These are phyloP conservation scores for Pythium graminicola DNA, from an alignment of 352 stramenopile genomes.

Conservation along the genomic window DNA sequence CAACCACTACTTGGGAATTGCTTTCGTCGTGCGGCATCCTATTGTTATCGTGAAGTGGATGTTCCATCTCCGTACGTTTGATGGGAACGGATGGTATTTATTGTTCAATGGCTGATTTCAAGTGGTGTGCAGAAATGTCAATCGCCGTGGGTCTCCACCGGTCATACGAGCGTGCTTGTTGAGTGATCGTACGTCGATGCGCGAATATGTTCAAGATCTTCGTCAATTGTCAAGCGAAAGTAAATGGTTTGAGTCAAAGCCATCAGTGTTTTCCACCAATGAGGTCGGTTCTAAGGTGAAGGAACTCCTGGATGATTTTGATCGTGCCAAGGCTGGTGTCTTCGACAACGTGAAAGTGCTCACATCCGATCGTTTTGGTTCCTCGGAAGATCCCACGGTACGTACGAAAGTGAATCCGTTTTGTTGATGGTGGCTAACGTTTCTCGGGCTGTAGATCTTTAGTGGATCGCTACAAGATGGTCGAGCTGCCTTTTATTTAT, in stretches of 20 bases:
- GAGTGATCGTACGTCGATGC: constrained; percentile 80
- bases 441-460: constrained; percentile 33
- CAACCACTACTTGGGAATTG: constrained; percentile 72
- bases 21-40: constrained; percentile 78
- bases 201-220: constrained; percentile 80
- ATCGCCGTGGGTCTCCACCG: constrained; percentile 72
- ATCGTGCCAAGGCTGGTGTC: constrained; percentile 36
- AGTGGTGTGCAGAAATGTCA: constrained; percentile 62
- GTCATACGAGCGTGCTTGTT: constrained; percentile 77
- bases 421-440: neutral
- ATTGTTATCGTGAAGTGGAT: constrained; percentile 84
- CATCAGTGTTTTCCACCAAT: constrained; percentile 31
- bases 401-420: neutral
- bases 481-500: constrained; percentile 77
- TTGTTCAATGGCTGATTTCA: neutral
- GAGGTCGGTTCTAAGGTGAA: constrained; percentile 30
- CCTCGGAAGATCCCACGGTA: constrained; percentile 52
- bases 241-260: constrained; percentile 55
- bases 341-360: constrained; percentile 69
- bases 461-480: constrained; percentile 70
- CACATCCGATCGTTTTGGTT: constrained; percentile 56
- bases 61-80: constrained; percentile 78
- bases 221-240: constrained; percentile 68
- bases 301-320: constrained; percentile 49
- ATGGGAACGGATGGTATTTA: neutral